Percentiles rank a stretch among this genome's conserved stretches.
Evolutionary conservation across 495 filamentous ascomycete species (phyloP).

Genomic region (Pseudomonodictys pantanalensis): DNA sequence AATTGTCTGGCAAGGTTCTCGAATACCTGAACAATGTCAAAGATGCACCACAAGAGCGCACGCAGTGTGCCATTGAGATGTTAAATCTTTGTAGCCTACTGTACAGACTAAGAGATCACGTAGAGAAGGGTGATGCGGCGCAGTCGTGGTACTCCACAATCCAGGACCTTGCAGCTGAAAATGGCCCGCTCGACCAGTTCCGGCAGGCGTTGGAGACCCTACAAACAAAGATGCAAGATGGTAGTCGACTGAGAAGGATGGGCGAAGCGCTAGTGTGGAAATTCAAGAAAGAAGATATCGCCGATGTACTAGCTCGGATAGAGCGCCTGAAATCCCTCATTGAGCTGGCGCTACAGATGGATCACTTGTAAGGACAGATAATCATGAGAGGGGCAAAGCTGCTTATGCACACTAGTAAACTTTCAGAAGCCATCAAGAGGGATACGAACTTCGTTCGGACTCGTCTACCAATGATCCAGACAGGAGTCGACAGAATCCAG

Average conservation of each 20-base stretch:
- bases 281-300: too few species aligned
- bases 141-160: constrained; percentile 28
- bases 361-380: constrained; percentile 35
- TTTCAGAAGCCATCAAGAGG: constrained; percentile 12
- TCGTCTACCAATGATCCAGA: constrained; percentile 1
- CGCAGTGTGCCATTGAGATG: constrained; percentile 27
- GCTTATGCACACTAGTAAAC: constrained; percentile 9
- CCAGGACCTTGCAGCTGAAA: constrained; percentile 22
- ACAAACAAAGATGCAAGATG: constrained; percentile 22
- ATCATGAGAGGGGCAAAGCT: not conserved
- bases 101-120: constrained; percentile 21
- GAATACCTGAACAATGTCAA: constrained; percentile 38
- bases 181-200: constrained; percentile 35
- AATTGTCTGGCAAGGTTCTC: constrained; percentile 31
- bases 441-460: not conserved
- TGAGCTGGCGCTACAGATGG: constrained; percentile 31
- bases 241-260: constrained; percentile 19
- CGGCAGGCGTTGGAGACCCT: constrained; percentile 31
- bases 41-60: constrained; percentile 34
- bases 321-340: constrained; percentile 35
- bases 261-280: constrained; percentile 33
- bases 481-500: constrained; percentile 4
- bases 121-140: constrained; percentile 28
- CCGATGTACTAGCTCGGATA: constrained; percentile 30
- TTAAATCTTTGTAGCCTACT: constrained; percentile 33